Conservation (phyloP, 2,329 filamentous ascomycete species). For the Pseudogymnoascus sp. region DNA sequence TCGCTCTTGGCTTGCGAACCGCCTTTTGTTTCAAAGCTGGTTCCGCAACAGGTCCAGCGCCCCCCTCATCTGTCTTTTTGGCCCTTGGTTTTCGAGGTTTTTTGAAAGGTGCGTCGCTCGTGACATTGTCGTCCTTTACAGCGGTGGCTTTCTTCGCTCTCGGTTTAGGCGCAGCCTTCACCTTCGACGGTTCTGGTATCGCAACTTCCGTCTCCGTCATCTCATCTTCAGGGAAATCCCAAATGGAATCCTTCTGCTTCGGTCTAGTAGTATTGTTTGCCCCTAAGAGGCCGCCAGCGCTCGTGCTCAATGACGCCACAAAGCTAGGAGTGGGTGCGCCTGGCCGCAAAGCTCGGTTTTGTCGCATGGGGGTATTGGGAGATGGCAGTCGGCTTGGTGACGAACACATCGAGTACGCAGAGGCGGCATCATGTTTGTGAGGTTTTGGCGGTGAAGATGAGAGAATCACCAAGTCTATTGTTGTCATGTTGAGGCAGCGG, state of each 20-base stretch:
- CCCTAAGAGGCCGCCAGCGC: conserved; percentile 30
- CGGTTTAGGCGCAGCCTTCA: conserved; percentile 20
- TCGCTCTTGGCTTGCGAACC: conserved; percentile 20
- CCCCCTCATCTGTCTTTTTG: conserved; percentile 18
- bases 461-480: conserved; percentile 31
- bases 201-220: not conserved
- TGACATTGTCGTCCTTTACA: not conserved
- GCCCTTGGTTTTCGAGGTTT: conserved; percentile 13
- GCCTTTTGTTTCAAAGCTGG: conserved; percentile 16
- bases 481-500: conserved; percentile 29
- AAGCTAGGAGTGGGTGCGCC: conserved; percentile 30
- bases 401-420: conserved; percentile 18
- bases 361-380: not conserved
- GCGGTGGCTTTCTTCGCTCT: conserved; percentile 15
- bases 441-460: conserved; percentile 32
- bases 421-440: not conserved
- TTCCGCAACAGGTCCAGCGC: not conserved
- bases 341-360: not conserved
- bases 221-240: conserved; percentile 14
- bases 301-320: conserved; percentile 34
- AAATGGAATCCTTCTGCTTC: conserved; percentile 2
- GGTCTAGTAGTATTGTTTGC: not conserved
- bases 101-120: conserved; percentile 11
- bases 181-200: conserved; percentile 19
- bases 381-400: conserved; percentile 37